A percentile compares a stretch with the other conserved stretches of the same genome.
phyloP scores from a whole-genome alignment of 1,139 yeast species.

The Debaryomyces robertsiae region DNA sequence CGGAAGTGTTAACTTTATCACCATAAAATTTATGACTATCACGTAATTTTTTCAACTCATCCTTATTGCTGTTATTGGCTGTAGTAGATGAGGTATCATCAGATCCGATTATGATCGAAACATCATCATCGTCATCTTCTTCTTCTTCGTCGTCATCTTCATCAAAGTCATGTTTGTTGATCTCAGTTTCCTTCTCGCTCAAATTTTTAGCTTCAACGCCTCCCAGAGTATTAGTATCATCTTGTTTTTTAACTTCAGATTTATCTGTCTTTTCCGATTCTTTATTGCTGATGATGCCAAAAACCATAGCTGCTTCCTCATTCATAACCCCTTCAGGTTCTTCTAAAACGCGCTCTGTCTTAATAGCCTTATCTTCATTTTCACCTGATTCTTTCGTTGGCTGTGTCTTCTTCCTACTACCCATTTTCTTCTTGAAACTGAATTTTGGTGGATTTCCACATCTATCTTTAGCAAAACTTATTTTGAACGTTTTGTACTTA shows the following conservation, averaged over 20 bases:
- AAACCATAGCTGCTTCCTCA: conserved; percentile 44
- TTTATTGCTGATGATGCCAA: conserved; percentile 40
- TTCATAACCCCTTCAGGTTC: conserved; percentile 3
- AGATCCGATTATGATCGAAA: conserved; percentile 46
- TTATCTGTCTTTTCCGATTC: background rate
- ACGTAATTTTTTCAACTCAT: conserved; percentile 14
- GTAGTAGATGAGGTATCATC: conserved; percentile 37
- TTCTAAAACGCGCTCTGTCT: background rate
- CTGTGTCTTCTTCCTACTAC: conserved; percentile 3
- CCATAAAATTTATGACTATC: conserved; percentile 10
- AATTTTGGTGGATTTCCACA: conserved; percentile 52
- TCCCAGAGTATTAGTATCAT: conserved; percentile 11
- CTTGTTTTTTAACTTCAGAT: conserved; percentile 4
- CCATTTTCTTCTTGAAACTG: conserved; percentile 38
- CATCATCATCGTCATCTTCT: conserved; percentile 45
- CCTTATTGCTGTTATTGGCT: conserved; percentile 9
- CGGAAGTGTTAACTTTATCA: conserved; percentile 20
- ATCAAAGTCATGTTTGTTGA: conserved; percentile 20
- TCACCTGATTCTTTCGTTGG: conserved; percentile 10
- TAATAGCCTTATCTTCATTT: background rate
- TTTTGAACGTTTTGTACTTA: conserved; percentile 41
- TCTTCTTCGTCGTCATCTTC: conserved; percentile 33
- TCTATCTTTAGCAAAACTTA: conserved; percentile 50
- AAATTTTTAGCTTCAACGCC: conserved; percentile 19
- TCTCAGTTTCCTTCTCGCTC: conserved; percentile 16